phyloP scores from a whole-genome alignment of 768 basidiomycete genomes.

The Termitomyces titanicus region DNA sequence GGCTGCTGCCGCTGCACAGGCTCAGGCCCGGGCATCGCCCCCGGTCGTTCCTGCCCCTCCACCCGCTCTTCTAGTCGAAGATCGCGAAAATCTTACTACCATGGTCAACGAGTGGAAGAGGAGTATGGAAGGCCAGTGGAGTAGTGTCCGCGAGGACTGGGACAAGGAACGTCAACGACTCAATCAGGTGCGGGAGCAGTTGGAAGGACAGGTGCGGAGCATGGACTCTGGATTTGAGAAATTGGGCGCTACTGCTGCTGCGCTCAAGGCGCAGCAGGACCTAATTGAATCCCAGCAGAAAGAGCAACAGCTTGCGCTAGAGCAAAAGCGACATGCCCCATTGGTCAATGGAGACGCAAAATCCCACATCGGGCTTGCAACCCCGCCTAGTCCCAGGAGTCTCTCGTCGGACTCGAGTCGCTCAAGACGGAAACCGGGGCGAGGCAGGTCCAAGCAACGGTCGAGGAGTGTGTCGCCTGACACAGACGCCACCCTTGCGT shows the following conservation, averaged over 20 bases:
- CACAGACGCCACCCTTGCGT: conserved; percentile 26
- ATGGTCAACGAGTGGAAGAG: conserved; percentile 73
- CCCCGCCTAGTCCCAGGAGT: conserved; percentile 74
- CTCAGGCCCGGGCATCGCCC: conserved; percentile 3
- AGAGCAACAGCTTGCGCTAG: conserved; percentile 13
- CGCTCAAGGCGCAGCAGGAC: conserved; percentile 13
- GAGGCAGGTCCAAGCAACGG: conserved; percentile 21
- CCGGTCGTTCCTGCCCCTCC: conserved; percentile 6
- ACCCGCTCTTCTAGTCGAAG: conserved; percentile 17
- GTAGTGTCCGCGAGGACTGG: conserved; percentile 77
- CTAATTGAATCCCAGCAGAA: conserved; percentile 18
- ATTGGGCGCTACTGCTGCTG: conserved; percentile 26
- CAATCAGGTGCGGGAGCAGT: conserved; percentile 70
- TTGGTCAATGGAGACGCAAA: conserved; percentile 34
- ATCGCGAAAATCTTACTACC: conserved; percentile 47
- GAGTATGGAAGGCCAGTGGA: conserved; percentile 78
- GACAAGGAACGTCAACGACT: conserved; percentile 74
- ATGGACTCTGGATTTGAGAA: conserved; percentile 54
- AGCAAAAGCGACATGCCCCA: conserved; percentile 1
- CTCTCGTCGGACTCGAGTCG: conserved; percentile 59
- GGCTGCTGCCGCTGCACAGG: conserved; percentile 24
- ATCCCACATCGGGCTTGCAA: conserved; percentile 52
- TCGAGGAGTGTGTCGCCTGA: conserved; percentile 20
- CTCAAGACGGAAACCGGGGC: conserved; percentile 36
- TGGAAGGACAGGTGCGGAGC: conserved; percentile 59